Percentiles rank a stretch among this genome's conserved stretches.
Conservation (phyloP, 1,284 basidiomycete species). For the Cryptococcus amylolentus region DNA sequence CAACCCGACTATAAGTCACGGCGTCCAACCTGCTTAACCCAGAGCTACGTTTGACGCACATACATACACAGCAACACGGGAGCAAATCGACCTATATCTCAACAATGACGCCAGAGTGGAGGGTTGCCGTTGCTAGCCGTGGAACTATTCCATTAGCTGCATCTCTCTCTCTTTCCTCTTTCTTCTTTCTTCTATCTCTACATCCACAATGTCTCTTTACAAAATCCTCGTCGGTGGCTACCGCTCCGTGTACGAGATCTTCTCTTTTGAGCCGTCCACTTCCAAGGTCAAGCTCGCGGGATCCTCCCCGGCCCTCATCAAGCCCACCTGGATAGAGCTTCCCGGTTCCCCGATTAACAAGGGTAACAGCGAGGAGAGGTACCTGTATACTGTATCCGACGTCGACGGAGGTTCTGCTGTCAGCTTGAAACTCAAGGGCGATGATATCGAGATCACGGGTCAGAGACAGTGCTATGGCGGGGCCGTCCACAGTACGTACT, state of each 20-base stretch:
- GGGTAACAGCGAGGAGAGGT: constrained; percentile 4
- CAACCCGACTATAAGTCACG: too few relatives aligned
- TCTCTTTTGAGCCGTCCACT: constrained; percentile 33
- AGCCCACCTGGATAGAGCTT: constrained; percentile 41
- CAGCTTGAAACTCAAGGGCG: constrained; percentile 23
- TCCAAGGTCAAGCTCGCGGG: constrained; percentile 30
- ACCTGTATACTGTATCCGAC: constrained; percentile 39
- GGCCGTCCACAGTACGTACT: constrained; percentile 38
- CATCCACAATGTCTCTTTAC: constrained; percentile 16
- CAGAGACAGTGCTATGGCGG: constrained; percentile 28
- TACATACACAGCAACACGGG: too few relatives aligned
- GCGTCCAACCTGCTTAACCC: too few relatives aligned
- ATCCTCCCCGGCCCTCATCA: constrained; percentile 24
- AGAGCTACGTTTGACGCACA: too few relatives aligned
- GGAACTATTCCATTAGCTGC: background rate
- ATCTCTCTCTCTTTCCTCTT: constrained; percentile 10
- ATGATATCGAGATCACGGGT: constrained; percentile 30
- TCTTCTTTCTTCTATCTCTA: background rate
- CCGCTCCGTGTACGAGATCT: constrained; percentile 26
- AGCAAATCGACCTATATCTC: too few relatives aligned
- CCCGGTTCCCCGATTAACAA: background rate
- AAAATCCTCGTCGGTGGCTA: constrained; percentile 42
- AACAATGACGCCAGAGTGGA: too few relatives aligned
- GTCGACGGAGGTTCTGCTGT: constrained; percentile 30
- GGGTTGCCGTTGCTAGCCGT: too few relatives aligned